Conservation (phyloP, 169 alveolate genomes). For the Ichthyophthirius multifiliis region DNA sequence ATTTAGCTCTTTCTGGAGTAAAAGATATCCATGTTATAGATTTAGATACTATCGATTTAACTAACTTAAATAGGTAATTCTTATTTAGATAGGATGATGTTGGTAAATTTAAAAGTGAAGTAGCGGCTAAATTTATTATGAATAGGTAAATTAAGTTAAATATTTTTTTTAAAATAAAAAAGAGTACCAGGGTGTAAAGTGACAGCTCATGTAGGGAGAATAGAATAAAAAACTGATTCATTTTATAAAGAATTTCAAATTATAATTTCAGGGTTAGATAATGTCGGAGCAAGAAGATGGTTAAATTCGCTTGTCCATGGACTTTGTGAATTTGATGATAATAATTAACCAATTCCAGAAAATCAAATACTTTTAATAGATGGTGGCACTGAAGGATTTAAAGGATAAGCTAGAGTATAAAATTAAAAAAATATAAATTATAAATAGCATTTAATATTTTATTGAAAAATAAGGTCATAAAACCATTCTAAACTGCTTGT, state of each 20-base stretch:
- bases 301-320: conserved; percentile 77
- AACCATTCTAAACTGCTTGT: conserved; percentile 89
- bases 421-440: too few relatives aligned
- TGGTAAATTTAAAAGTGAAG: conserved; percentile 88
- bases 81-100: conserved; percentile 90
- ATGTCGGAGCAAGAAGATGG: conserved; percentile 91
- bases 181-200: conserved; percentile 50
- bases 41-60: conserved; percentile 94
- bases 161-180: background rate
- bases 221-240: conserved; percentile 62
- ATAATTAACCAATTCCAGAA: conserved; percentile 47
- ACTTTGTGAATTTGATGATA: conserved; percentile 74
- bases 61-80: conserved; percentile 98
- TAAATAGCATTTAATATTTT: too few relatives aligned
- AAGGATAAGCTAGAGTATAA: conserved; percentile 77
- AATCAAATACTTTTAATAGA: conserved; percentile 84
- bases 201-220: conserved; percentile 60
- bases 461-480: conserved; percentile 51
- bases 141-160: conserved; percentile 23
- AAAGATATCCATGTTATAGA: conserved; percentile 93
- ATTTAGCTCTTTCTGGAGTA: conserved; percentile 92
- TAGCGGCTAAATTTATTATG: conserved; percentile 87
- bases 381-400: conserved; percentile 92
- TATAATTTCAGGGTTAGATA: conserved; percentile 91
- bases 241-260: conserved; percentile 80